Percentiles rank a stretch among this genome's conserved stretches.
Evolutionary conservation across 2,329 filamentous ascomycete species (phyloP).

Genomic region (Colletotrichum orbiculare): DNA sequence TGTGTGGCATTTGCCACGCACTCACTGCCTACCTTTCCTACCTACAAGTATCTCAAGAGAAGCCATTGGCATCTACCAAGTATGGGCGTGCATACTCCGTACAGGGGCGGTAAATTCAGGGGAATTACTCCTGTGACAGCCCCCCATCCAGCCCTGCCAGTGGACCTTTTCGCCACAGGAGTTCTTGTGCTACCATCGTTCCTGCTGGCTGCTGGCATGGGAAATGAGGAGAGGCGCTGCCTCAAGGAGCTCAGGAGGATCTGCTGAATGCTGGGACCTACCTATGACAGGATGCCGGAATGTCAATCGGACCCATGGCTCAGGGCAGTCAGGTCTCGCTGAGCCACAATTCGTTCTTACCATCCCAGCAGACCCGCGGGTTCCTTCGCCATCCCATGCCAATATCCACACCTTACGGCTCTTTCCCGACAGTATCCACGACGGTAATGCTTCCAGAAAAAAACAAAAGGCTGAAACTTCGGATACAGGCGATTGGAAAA

Average conservation of each 20-base stretch:
- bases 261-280: conserved; percentile 8
- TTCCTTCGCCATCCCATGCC: not conserved
- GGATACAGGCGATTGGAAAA: not conserved
- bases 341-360: not conserved
- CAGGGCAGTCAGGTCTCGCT: not conserved
- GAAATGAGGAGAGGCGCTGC: not conserved
- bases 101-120: conserved; percentile 20
- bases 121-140: conserved; percentile 21
- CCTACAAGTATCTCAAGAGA: not conserved
- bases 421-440: conserved; percentile 9
- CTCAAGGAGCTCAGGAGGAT: conserved; percentile 10
- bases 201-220: no score
- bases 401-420: conserved; percentile 16
- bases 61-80: not conserved
- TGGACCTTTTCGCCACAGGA: conserved; percentile 29
- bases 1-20: no score
- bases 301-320: not conserved
- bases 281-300: not conserved
- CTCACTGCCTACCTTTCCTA: no score
- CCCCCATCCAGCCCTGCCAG: conserved; percentile 23
- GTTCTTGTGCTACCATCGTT: not conserved
- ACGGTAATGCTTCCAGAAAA: conserved; percentile 23
- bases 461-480: conserved; percentile 7
- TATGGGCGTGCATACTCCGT: not conserved
- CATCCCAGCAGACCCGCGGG: not conserved